Conservation (phyloP, 2,329 filamentous ascomycete genomes). For the Colletotrichum brevisporum region DNA sequence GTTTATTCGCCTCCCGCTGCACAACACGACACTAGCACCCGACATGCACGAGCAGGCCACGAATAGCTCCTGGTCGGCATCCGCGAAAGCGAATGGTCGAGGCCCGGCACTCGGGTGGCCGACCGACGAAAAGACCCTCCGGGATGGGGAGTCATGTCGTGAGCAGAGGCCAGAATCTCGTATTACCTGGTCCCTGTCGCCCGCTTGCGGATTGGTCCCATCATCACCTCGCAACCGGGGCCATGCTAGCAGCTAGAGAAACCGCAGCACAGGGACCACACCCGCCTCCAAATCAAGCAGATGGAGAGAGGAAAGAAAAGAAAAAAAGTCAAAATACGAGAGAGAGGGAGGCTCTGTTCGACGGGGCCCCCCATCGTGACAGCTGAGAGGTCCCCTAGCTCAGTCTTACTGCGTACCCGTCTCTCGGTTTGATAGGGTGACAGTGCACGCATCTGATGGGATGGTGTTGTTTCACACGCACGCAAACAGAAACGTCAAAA, state of each 20-base stretch:
- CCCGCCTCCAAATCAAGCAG: constrained; percentile 11
- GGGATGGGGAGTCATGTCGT: constrained; percentile 8
- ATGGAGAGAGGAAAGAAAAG: constrained; percentile 13
- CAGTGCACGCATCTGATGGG: constrained; percentile 22
- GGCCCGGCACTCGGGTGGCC: constrained; percentile 33
- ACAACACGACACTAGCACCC: neutral
- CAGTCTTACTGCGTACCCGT: constrained; percentile 1
- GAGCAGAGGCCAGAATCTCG: constrained; percentile 22
- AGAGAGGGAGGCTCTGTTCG: constrained; percentile 22
- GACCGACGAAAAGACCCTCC: neutral
- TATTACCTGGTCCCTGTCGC: constrained; percentile 37
- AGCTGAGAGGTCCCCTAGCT: neutral
- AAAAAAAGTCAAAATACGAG: constrained; percentile 33
- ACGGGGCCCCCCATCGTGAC: constrained; percentile 22
- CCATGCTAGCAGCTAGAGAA: constrained; percentile 25
- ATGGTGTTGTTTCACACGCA: constrained; percentile 33
- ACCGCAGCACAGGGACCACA: constrained; percentile 20
- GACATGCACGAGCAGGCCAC: constrained; percentile 28
- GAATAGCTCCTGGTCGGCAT: constrained; percentile 25
- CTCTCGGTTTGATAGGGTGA: constrained; percentile 35
- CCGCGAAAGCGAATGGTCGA: constrained; percentile 19
- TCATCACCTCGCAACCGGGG: constrained; percentile 10
- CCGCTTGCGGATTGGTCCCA: constrained; percentile 31
- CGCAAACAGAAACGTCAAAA: constrained; percentile 38
- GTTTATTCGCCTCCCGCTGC: constrained; percentile 4